Percentiles rank a stretch among this genome's conserved stretches.
These are phyloP conservation scores for Penicillium fuscoglaucum DNA, from an alignment of 2,329 filamentous ascomycete genomes.

Conservation along the genomic window DNA sequence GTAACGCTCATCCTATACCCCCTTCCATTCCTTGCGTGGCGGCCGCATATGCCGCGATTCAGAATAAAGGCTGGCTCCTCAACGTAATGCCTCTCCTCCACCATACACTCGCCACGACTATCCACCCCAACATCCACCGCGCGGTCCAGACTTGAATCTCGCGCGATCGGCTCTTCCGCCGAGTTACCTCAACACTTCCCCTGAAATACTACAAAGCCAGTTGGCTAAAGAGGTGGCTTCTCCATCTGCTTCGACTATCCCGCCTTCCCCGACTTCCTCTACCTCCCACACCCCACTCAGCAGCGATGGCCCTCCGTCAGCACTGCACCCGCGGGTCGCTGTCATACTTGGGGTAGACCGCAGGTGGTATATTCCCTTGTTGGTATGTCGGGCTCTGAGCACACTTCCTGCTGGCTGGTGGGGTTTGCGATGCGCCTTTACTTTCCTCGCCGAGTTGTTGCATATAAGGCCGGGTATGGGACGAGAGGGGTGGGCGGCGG, in stretches of 20 bases:
- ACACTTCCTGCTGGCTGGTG: constrained; percentile 70
- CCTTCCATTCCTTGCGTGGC: constrained; percentile 26
- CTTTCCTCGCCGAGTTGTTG: constrained; percentile 65
- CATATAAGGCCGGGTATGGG: constrained; percentile 47
- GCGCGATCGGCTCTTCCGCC: constrained; percentile 16
- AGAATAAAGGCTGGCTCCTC: constrained; percentile 43
- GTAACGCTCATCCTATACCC: neutral
- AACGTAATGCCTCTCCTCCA: constrained; percentile 41
- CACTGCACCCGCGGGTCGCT: constrained; percentile 73
- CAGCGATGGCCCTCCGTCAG: constrained; percentile 36
- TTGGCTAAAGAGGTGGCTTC: constrained; percentile 35
- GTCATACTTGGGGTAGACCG: constrained; percentile 72
- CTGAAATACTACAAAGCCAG: constrained; percentile 16
- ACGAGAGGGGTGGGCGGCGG: constrained; percentile 44
- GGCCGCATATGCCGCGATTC: constrained; percentile 40
- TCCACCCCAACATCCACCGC: constrained; percentile 22
- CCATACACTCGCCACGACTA: constrained; percentile 33
- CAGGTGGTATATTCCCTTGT: constrained; percentile 71
- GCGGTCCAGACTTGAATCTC: constrained; percentile 28
- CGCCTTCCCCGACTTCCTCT: constrained; percentile 34
- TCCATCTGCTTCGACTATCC: constrained; percentile 26
- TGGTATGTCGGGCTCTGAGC: constrained; percentile 70
- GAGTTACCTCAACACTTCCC: constrained; percentile 15
- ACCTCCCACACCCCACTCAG: constrained; percentile 30
- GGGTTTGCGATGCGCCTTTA: constrained; percentile 68